phyloP scores from a whole-genome alignment of 352 stramenopile genomes.

The Halophytophthora polymorphica region DNA sequence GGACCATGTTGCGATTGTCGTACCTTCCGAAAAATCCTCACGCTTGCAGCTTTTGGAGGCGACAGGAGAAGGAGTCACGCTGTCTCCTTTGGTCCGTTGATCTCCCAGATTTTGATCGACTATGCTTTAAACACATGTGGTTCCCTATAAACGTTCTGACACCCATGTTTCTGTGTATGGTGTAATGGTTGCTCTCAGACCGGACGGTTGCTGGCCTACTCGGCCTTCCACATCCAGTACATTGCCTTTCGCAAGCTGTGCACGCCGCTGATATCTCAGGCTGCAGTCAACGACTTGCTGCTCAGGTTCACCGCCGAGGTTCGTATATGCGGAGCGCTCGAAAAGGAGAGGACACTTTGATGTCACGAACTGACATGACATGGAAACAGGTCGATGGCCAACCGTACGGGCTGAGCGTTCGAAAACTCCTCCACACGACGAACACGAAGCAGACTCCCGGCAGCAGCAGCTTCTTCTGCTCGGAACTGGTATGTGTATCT shows the following conservation, averaged over 20 bases:
- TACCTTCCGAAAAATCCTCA: slow-evolving; percentile 18
- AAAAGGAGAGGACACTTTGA: not conserved
- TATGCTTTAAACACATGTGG: not conserved
- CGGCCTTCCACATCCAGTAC: slow-evolving; percentile 41
- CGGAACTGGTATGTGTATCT: slow-evolving; percentile 42
- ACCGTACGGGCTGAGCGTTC: slow-evolving; percentile 52
- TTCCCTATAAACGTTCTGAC: not conserved
- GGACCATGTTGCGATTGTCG: slow-evolving; percentile 61
- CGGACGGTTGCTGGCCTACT: slow-evolving; percentile 23
- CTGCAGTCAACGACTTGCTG: slow-evolving; percentile 46
- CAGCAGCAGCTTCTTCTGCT: slow-evolving; percentile 56
- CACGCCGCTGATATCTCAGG: slow-evolving; percentile 45
- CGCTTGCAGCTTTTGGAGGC: slow-evolving; percentile 51
- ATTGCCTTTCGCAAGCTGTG: slow-evolving; percentile 44
- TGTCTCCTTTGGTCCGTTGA: slow-evolving; percentile 38
- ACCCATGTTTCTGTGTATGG: not conserved
- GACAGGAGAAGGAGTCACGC: slow-evolving; percentile 60
- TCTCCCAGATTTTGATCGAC: not conserved
- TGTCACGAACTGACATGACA: not conserved
- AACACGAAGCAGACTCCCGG: slow-evolving; percentile 6
- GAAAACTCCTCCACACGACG: slow-evolving; percentile 38
- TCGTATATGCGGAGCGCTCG: not conserved
- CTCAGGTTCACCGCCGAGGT: slow-evolving; percentile 39
- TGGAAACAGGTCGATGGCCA: slow-evolving; percentile 36
- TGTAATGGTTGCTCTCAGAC: slow-evolving; percentile 5